Evolutionary conservation across 148 eudicot genomes (phyloP).

Genomic region (Dysphania ambrosioides): DNA sequence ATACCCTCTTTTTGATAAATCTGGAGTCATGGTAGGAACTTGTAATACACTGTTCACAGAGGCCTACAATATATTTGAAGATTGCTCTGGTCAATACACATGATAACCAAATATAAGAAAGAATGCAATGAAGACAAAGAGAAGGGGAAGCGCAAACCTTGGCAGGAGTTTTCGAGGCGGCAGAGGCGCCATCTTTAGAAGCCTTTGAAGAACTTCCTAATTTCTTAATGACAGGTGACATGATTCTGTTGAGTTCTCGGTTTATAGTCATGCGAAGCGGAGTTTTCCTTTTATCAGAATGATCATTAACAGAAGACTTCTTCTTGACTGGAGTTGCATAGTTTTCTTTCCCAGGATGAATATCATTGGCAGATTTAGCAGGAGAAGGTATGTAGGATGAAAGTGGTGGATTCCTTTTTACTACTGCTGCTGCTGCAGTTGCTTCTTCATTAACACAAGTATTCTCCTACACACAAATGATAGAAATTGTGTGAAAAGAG

Average conservation of each 20-base stretch:
- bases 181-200: slow-evolving; percentile 2
- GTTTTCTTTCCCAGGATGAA: slow-evolving; percentile 52
- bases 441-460: slow-evolving; percentile 25
- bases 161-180: slow-evolving; percentile 33
- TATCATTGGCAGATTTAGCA: slow-evolving; percentile 31
- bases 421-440: slow-evolving; percentile 24
- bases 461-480: slow-evolving; percentile 24
- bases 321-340: slow-evolving; percentile 42
- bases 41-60: slow-evolving; percentile 11
- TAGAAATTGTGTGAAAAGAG: no score
- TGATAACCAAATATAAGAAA: not conserved
- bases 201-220: slow-evolving; percentile 41
- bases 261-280: slow-evolving; percentile 47
- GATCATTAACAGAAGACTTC: slow-evolving; percentile 33
- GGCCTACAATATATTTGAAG: slow-evolving; percentile 18
- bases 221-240: slow-evolving; percentile 36
- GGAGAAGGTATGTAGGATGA: slow-evolving; percentile 50
- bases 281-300: slow-evolving; percentile 46
- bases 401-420: slow-evolving; percentile 51
- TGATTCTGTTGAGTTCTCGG: slow-evolving; percentile 39
- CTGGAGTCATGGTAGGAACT: slow-evolving; percentile 23
- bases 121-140: not conserved
- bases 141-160: slow-evolving; percentile 19
- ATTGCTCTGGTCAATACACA: not conserved
- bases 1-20: slow-evolving; percentile 30